These are phyloP conservation scores for Pyrenophora teres DNA, from an alignment of 2,329 filamentous ascomycete genomes.

Conservation along the genomic window DNA sequence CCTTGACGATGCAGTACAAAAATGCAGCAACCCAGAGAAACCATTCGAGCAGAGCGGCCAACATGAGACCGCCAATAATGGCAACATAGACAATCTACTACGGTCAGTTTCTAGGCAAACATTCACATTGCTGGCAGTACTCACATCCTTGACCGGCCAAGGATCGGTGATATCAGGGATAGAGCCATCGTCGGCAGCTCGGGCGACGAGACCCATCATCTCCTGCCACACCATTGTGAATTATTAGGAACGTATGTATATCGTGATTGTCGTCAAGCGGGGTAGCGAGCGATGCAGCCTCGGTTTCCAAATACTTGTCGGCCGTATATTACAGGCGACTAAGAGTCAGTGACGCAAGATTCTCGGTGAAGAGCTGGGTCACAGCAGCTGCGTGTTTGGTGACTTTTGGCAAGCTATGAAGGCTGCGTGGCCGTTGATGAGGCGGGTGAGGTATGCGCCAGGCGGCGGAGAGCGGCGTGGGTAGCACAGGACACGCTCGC, in stretches of 20 bases:
- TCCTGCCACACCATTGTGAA: slow-evolving; percentile 30
- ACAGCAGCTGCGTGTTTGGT: not conserved
- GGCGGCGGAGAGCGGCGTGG: slow-evolving; percentile 23
- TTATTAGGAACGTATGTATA: slow-evolving; percentile 21
- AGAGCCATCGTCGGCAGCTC: slow-evolving; percentile 31
- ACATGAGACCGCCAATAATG: slow-evolving; percentile 79
- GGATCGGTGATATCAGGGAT: slow-evolving; percentile 43
- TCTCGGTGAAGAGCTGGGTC: slow-evolving; percentile 9
- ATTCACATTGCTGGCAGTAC: slow-evolving; percentile 17
- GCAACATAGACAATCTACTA: slow-evolving; percentile 80
- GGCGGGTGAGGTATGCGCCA: slow-evolving; percentile 20
- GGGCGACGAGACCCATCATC: slow-evolving; percentile 32
- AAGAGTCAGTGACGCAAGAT: slow-evolving; percentile 5
- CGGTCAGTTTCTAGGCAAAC: slow-evolving; percentile 17
- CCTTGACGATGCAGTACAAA: slow-evolving; percentile 86
- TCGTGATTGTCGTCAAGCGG: slow-evolving; percentile 22
- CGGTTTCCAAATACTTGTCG: slow-evolving; percentile 12
- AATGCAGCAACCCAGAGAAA: slow-evolving; percentile 94
- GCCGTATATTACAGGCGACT: slow-evolving; percentile 12
- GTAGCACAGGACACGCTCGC: slow-evolving; percentile 39
- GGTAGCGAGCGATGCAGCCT: slow-evolving; percentile 15
- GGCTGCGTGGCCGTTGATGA: slow-evolving; percentile 15
- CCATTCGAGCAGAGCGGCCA: slow-evolving; percentile 89
- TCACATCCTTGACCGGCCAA: slow-evolving; percentile 50
- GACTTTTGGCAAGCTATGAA: no score